Percentiles rank a stretch among this genome's conserved stretches.
These are phyloP conservation scores for Tetracladium setigerum DNA, from an alignment of 495 filamentous ascomycete species.

Conservation along the genomic window DNA sequence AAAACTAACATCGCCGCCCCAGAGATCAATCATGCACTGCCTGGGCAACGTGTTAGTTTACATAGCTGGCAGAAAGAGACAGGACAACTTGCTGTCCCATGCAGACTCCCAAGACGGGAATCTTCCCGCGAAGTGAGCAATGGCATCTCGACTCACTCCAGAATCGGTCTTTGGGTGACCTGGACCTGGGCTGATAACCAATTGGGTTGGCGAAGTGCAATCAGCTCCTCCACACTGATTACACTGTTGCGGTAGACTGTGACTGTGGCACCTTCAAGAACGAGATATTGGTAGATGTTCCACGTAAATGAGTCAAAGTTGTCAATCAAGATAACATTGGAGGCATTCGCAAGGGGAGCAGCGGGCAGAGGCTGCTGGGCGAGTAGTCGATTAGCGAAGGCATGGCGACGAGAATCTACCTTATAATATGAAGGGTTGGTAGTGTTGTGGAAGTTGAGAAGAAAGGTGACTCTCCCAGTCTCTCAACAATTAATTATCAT, in stretches of 20 bases:
- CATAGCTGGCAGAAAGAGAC: not conserved
- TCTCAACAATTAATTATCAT: too few relatives aligned
- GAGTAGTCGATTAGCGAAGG: constrained; percentile 73
- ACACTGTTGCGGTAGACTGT: constrained; percentile 89
- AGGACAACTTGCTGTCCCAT: constrained; percentile 75
- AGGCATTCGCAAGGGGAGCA: constrained; percentile 61
- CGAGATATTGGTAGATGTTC: constrained; percentile 98
- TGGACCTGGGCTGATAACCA: constrained; percentile 91
- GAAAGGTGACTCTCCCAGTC: too few relatives aligned
- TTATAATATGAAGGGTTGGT: not conserved
- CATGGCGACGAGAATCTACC: constrained; percentile 28
- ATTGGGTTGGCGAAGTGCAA: constrained; percentile 80
- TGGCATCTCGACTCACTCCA: constrained; percentile 85
- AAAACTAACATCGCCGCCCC: constrained; percentile 83
- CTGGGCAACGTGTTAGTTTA: constrained; percentile 21
- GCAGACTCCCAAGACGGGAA: constrained; percentile 94
- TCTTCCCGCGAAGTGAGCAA: constrained; percentile 91
- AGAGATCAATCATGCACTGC: constrained; percentile 90
- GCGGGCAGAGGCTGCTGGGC: constrained; percentile 69
- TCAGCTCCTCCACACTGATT: constrained; percentile 74
- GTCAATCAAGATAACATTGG: constrained; percentile 91
- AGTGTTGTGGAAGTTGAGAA: too few relatives aligned
- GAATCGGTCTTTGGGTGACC: constrained; percentile 87
- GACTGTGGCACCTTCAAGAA: constrained; percentile 85
- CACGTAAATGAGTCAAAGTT: constrained; percentile 99